Percentiles rank a stretch among this genome's conserved stretches.
Evolutionary conservation across 2,329 filamentous ascomycete genomes (phyloP).

Genomic region (Sclerotinia spermophila): DNA sequence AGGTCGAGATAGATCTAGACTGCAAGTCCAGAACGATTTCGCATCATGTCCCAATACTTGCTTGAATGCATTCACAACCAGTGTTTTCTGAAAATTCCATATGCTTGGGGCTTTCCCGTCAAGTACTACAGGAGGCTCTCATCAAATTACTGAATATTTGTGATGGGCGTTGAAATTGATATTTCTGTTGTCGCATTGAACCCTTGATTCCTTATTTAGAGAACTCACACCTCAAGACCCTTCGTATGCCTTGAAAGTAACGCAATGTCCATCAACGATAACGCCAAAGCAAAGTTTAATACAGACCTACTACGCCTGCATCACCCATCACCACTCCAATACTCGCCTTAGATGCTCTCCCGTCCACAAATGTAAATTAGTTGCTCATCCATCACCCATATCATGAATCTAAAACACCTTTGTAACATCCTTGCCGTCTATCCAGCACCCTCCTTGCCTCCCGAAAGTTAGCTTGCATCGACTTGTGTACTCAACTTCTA

Average conservation of each 20-base stretch:
- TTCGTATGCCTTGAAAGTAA: neutral
- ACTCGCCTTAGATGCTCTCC: neutral
- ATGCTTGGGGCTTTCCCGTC: neutral
- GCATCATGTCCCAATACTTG: rapidly evolving
- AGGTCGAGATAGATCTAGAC: neutral
- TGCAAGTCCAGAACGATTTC: neutral
- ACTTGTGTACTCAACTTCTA: neutral
- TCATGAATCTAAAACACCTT: neutral
- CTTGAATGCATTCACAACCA: neutral
- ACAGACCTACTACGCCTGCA: neutral
- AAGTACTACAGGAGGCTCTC: too few species aligned
- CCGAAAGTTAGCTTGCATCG: neutral
- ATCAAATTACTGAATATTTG: too few species aligned
- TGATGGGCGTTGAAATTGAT: neutral
- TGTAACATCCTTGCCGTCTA: neutral
- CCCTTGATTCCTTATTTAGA: neutral
- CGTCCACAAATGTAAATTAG: neutral
- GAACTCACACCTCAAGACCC: neutral
- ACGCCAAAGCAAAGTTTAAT: neutral
- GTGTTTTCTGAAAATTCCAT: rapidly evolving
- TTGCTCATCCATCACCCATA: neutral
- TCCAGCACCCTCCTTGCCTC: too few species aligned
- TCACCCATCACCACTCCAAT: neutral
- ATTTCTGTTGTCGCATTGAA: neutral
- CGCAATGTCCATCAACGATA: neutral